Percentiles rank a stretch among this genome's conserved stretches.
Evolutionary conservation across 805 yeast genomes (phyloP).

Genomic region (Yarrowia sp.): DNA sequence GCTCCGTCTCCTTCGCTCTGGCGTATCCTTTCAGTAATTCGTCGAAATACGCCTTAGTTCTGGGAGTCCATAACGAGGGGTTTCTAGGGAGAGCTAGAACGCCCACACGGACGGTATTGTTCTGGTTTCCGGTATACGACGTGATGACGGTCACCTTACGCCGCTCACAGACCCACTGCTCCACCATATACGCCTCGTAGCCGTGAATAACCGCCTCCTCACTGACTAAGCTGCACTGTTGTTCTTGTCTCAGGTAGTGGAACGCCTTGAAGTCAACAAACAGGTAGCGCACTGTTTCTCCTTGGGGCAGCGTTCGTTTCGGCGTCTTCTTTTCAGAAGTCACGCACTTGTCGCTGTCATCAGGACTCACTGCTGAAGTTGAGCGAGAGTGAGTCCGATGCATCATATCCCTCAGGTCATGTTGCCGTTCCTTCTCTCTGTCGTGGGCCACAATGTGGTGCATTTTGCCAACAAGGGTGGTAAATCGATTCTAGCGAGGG

Average conservation of each 20-base stretch:
- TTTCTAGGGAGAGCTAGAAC: constrained; percentile 62
- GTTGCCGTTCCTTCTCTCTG: constrained; percentile 20
- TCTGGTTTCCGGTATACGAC: constrained; percentile 82
- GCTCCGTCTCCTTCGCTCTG: constrained; percentile 66
- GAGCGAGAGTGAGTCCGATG: constrained; percentile 17
- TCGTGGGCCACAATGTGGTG: constrained; percentile 27
- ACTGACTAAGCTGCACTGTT: constrained; percentile 48
- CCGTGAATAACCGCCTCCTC: constrained; percentile 66
- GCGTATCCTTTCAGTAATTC: constrained; percentile 72
- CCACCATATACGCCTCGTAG: constrained; percentile 88
- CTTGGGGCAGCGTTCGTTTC: constrained; percentile 3
- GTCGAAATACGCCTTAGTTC: constrained; percentile 65
- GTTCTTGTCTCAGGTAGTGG: constrained; percentile 44
- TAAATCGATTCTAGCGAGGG: neutral
- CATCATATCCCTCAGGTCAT: neutral
- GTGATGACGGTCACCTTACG: constrained; percentile 71
- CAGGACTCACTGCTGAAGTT: constrained; percentile 19
- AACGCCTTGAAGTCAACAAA: constrained; percentile 48
- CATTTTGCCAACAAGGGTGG: neutral
- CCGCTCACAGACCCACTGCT: constrained; percentile 89
- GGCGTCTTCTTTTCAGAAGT: neutral
- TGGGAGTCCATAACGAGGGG: constrained; percentile 57
- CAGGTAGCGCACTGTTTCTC: constrained; percentile 44
- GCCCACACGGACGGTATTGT: constrained; percentile 67
- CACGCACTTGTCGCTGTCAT: constrained; percentile 27